phyloP scores from a whole-genome alignment of 2,329 filamentous ascomycete species.

The Penicillium corylophilum region DNA sequence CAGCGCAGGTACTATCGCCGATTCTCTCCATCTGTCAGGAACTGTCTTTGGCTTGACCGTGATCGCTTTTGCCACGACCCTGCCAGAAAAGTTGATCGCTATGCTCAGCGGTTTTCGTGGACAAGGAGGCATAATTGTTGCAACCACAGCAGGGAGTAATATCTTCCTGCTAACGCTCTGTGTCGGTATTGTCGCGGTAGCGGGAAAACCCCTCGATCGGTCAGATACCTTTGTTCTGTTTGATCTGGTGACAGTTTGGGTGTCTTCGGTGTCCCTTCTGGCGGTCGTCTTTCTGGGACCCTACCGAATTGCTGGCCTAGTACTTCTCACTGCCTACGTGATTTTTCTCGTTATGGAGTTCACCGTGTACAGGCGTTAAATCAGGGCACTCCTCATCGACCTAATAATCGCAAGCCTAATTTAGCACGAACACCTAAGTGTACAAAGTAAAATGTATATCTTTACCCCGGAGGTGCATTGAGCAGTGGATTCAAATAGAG shows the following conservation, averaged over 20 bases:
- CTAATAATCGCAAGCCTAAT: no score
- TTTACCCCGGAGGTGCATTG: no score
- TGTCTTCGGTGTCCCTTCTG: conserved; percentile 11
- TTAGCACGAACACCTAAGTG: no score
- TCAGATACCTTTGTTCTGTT: conserved; percentile 22
- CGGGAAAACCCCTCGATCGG: conserved; percentile 1
- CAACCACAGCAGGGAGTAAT: conserved; percentile 55
- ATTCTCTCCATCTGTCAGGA: conserved; percentile 45
- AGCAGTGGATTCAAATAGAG: no score
- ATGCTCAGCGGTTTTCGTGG: conserved; percentile 50
- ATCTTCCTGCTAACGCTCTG: conserved; percentile 56
- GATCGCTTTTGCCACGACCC: conserved; percentile 53
- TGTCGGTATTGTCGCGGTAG: conserved; percentile 34
- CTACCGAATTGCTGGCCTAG: conserved; percentile 18
- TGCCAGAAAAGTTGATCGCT: conserved; percentile 56
- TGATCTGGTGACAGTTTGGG: conserved; percentile 24
- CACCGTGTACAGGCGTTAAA: conserved; percentile 11
- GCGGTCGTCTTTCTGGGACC: conserved; percentile 17
- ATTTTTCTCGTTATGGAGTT: conserved; percentile 39
- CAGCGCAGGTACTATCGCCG: conserved; percentile 43
- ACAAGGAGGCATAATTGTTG: conserved; percentile 52
- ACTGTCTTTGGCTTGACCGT: conserved; percentile 50
- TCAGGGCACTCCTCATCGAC: no score
- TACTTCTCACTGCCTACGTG: conserved; percentile 34
- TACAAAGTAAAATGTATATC: no score